A percentile compares a stretch with the other conserved stretches of the same genome.
These are phyloP conservation scores for Ascochyta clinopodiicola DNA, from an alignment of 2,329 filamentous ascomycete species.

Conservation along the genomic window DNA sequence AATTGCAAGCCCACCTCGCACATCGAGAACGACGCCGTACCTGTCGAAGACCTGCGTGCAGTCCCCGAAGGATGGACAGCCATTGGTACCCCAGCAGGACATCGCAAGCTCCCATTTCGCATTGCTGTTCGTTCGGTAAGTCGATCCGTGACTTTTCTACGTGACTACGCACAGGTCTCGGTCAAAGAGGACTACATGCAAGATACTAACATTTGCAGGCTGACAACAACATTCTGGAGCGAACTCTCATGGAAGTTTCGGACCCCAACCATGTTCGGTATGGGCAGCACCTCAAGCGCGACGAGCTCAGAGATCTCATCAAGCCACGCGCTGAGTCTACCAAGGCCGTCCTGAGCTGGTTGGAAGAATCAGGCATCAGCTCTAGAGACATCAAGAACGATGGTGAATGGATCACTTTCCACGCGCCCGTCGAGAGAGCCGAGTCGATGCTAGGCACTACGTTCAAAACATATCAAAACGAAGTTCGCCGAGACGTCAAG, in stretches of 20 bases:
- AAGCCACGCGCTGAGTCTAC: constrained; percentile 59
- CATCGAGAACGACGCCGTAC: constrained; percentile 31
- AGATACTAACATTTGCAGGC: constrained; percentile 50
- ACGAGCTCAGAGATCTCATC: constrained; percentile 63
- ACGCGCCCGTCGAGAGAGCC: constrained; percentile 59
- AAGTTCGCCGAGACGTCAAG: constrained; percentile 48
- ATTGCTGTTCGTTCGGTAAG: constrained; percentile 49
- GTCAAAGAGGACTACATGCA: not conserved
- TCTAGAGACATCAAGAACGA: constrained; percentile 55
- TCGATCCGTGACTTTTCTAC: constrained; percentile 1
- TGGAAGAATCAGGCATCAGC: constrained; percentile 59
- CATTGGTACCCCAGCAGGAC: constrained; percentile 39
- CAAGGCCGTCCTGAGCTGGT: constrained; percentile 62
- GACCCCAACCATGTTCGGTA: constrained; percentile 66
- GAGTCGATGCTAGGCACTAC: constrained; percentile 63
- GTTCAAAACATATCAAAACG: constrained; percentile 64
- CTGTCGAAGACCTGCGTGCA: constrained; percentile 40
- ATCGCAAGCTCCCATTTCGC: constrained; percentile 46
- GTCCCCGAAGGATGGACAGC: constrained; percentile 48
- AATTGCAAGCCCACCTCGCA: constrained; percentile 37
- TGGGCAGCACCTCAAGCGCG: constrained; percentile 67
- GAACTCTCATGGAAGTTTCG: constrained; percentile 66
- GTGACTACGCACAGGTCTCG: too few relatives aligned
- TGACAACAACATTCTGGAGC: constrained; percentile 60
- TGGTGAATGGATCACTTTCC: constrained; percentile 69